A percentile compares a stretch with the other conserved stretches of the same genome.
Conservation (phyloP, 176 grass and related monocot genomes). For the Phragmites australis region DNA sequence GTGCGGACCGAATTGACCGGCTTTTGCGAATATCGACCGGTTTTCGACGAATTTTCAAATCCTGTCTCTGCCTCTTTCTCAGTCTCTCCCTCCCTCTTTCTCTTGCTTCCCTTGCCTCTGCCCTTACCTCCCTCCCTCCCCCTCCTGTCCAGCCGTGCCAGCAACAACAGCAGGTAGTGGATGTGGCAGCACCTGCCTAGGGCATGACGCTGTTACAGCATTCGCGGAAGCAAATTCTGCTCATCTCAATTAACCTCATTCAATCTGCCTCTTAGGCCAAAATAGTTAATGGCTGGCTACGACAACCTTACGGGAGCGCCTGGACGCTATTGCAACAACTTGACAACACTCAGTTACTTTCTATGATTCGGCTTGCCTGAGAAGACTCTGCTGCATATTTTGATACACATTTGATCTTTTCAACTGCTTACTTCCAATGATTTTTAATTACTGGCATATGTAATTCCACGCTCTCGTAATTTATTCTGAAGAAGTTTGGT, state of each 20-base stretch:
- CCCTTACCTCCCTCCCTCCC: not conserved
- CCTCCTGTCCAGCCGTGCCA: too few species aligned
- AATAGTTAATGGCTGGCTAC: not conserved
- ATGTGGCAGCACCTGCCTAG: not conserved
- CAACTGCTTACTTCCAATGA: not conserved
- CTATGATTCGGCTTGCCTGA: not conserved
- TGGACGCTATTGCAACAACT: not conserved
- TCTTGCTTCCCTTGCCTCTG: not conserved
- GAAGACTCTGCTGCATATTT: not conserved
- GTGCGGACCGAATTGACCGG: too few species aligned
- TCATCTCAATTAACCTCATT: not conserved
- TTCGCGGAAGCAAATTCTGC: not conserved
- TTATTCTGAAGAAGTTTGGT: not conserved
- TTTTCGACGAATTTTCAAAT: too few species aligned
- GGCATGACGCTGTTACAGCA: not conserved
- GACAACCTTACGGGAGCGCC: not conserved
- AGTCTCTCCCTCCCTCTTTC: too few species aligned
- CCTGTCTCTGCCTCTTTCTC: too few species aligned
- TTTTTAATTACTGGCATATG: not conserved
- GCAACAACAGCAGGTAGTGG: not conserved
- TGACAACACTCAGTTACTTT: not conserved
- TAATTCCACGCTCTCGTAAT: not conserved
- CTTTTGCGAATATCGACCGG: too few species aligned
- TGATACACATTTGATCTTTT: slow-evolving; percentile 1
- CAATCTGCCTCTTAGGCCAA: not conserved